These are phyloP conservation scores for Pyricularia grisea DNA, from an alignment of 2,329 filamentous ascomycete species.

Conservation along the genomic window DNA sequence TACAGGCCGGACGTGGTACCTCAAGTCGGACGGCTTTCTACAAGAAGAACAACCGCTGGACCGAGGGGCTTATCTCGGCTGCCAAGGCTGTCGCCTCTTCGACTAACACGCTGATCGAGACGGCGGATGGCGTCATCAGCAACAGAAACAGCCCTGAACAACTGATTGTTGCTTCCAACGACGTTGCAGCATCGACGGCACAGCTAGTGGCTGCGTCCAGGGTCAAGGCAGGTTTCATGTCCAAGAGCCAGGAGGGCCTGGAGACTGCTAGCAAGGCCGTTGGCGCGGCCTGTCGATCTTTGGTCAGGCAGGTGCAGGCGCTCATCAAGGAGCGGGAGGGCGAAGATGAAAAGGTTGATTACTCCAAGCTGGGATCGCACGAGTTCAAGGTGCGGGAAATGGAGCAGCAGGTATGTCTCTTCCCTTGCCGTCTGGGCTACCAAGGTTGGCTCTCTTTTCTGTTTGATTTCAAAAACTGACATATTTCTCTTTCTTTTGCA, in stretches of 20 bases:
- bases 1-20: conserved; percentile 80
- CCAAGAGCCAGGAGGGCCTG: conserved; percentile 85
- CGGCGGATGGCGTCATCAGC: conserved; percentile 88
- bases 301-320: conserved; percentile 88
- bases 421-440: conserved; percentile 1
- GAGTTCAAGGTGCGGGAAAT: conserved; percentile 99
- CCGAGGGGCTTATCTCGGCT: conserved; percentile 91
- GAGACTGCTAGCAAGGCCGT: conserved; percentile 91
- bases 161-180: conserved; percentile 94
- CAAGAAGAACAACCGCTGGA: conserved; percentile 99
- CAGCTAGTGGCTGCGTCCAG: conserved; percentile 92
- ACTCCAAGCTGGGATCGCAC: conserved; percentile 76
- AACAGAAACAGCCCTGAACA: conserved; percentile 91
- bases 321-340: conserved; percentile 84
- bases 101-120: conserved; percentile 96
- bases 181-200: conserved; percentile 90
- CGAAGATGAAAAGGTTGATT: conserved; percentile 80
- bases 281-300: conserved; percentile 72
- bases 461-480: not conserved
- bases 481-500: conserved; percentile 24
- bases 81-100: conserved; percentile 91
- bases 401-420: conserved; percentile 82
- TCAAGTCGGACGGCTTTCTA: conserved; percentile 91
- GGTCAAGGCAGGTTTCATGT: conserved; percentile 98
- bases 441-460: not conserved